Conservation (phyloP, 2,329 filamentous ascomycete genomes). For the Colletotrichum nymphaeae region DNA sequence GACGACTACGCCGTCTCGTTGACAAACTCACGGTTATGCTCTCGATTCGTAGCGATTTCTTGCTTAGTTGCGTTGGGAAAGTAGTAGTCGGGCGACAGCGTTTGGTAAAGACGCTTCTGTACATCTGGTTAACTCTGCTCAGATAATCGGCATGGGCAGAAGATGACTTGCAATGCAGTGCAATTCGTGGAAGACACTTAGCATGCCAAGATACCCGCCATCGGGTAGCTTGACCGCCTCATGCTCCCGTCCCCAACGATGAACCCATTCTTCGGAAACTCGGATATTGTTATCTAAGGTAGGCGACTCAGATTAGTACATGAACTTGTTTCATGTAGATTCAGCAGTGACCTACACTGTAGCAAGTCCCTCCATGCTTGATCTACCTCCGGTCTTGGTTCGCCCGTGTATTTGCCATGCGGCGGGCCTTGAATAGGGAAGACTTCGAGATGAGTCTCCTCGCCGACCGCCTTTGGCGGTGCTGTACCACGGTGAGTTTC, state of each 20-base stretch:
- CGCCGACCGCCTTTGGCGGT: slow-evolving; percentile 10
- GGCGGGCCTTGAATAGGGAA: slow-evolving; percentile 33
- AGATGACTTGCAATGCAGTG: slow-evolving; percentile 23
- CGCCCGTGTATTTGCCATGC: slow-evolving; percentile 28
- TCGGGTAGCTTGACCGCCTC: slow-evolving; percentile 32
- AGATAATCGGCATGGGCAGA: neutral
- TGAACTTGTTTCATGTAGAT: rapidly evolving
- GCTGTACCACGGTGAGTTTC: slow-evolving; percentile 2
- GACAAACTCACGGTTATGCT: slow-evolving; percentile 23
- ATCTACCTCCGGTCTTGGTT: slow-evolving; percentile 29
- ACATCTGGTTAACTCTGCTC: neutral
- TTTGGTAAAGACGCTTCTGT: slow-evolving; percentile 33
- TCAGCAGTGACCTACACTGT: neutral
- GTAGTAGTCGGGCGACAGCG: slow-evolving; percentile 28
- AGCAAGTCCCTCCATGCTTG: slow-evolving; percentile 31
- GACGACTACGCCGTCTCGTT: neutral
- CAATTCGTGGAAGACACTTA: slow-evolving; percentile 32
- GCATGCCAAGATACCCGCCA: slow-evolving; percentile 34
- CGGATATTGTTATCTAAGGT: slow-evolving; percentile 31
- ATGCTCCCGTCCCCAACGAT: slow-evolving; percentile 28
- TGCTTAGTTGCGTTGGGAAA: slow-evolving; percentile 28
- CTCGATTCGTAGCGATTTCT: slow-evolving; percentile 24
- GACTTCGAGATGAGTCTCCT: slow-evolving; percentile 26
- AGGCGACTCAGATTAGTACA: neutral
- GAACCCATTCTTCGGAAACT: slow-evolving; percentile 29